Percentiles rank a stretch among this genome's conserved stretches.
Evolutionary conservation across 345 rosid species (phyloP).

Genomic region (Eucalyptus polybractea): DNA sequence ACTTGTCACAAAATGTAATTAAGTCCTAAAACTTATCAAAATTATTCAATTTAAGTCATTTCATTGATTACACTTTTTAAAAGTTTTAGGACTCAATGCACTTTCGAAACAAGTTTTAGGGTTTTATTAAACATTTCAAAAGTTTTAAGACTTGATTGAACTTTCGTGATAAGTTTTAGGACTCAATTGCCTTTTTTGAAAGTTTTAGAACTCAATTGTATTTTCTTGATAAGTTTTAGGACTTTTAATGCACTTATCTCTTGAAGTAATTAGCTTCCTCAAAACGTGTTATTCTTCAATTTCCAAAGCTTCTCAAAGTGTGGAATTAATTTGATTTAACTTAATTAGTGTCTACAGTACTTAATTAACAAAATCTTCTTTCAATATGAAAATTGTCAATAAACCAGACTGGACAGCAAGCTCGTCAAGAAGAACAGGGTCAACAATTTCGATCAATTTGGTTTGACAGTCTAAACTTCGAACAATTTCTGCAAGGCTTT

Average conservation of each 20-base stretch:
- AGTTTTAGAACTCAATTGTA: too few relatives aligned
- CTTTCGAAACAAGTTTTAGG: accelerated
- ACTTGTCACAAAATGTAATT: too few relatives aligned
- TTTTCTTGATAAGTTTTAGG: too few relatives aligned
- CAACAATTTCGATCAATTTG: not conserved
- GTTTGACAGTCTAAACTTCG: not conserved
- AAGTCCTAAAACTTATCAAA: too few relatives aligned
- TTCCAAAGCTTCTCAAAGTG: not conserved
- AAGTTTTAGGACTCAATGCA: too few relatives aligned
- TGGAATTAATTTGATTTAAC: not conserved
- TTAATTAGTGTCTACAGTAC: not conserved
- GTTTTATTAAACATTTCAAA: too few relatives aligned
- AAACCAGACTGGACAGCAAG: not conserved
- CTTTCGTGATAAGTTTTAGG: too few relatives aligned
- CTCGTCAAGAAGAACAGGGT: not conserved
- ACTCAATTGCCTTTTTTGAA: too few relatives aligned
- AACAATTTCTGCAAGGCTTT: not conserved
- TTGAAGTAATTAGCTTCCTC: not conserved
- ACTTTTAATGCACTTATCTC: too few relatives aligned
- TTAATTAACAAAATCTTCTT: not conserved
- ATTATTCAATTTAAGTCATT: too few relatives aligned
- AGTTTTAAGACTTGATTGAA: too few relatives aligned
- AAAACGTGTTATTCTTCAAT: not conserved
- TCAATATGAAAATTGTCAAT: not conserved
- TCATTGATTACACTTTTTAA: too few relatives aligned